Evolutionary conservation across 441 rosid genomes (phyloP), one percentile per base, ranked within the genome.

Genomic region (Euphorbia celastroides): DNA sequence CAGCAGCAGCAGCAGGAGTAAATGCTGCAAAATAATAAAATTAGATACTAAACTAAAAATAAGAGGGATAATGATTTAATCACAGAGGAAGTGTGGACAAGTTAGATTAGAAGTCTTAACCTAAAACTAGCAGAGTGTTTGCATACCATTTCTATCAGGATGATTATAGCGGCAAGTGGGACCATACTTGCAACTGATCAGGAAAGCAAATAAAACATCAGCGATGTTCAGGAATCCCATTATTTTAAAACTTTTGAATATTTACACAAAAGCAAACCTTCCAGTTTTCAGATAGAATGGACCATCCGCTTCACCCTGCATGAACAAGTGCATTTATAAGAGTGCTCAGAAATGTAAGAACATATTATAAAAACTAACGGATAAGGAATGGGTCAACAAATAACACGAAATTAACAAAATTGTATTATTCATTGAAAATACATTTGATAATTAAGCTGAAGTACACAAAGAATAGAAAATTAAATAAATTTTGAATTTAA

Each of bases 231-330:
- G 23, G 14, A 58, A 57, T 30, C 41, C 64, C 26, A 31, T 23
- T 51, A 55, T 52, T 13, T 38, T 4, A 65, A 19, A 50, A n/a
- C 8, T 13, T 59, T 10, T 5, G 25, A 30, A 67, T 10, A 25
- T 51, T 41, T 23, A 58, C 65, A 19, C 26, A 62, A 64, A 61
- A 58, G 74, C 60, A 78, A 73, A 93, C 98, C 97, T 93, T 78
- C 97, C 95, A 52, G 95, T 93, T 88, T 89, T 90, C 75, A 90
- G 73, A 78, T 93, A 90, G 82, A 93, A 93, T 62, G 97, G 97
- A 67, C 98, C 90, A 75, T 90, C 96, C 72, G 66, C 84, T 83
- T 93, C 98, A 55, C 85, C 93, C 98, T 93, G 79, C 60, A 30
- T 72, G 36, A 66, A 73, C 7, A 60, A 80, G 64, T 75, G 51